Evolutionary conservation across 2,329 filamentous ascomycete genomes (phyloP), one percentile per base, ranked within the genome.

Genomic region (Fusarium guadeloupense): DNA sequence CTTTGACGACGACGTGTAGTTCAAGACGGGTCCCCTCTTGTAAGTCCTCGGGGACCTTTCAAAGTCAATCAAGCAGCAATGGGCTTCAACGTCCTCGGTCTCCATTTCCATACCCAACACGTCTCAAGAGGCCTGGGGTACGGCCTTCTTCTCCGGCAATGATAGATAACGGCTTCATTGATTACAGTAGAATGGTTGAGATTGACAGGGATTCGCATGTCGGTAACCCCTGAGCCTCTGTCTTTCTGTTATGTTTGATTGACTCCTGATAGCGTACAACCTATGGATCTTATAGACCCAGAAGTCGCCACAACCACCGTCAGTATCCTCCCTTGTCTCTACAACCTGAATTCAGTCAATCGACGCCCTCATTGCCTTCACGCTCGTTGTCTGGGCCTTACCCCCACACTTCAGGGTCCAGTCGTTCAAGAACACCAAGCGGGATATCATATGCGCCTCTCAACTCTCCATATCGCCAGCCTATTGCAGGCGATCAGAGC

Each of bases 91-190:
- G 83, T n/a, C 82, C 84, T 41, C 78, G 83, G 25, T 86, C 85
- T 19, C 84, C 85, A 1, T 86, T 83, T 57, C 83, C 83, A 19
- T 86, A 87, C 54, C 84, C 84, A 21, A 81, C 83, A 39, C 81
- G 84, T 16, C 72, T 86, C 28, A 85, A 80, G 67, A 80, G 84
- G 17, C 83, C 83, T 16, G 82, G 82, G 4, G 74, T 81, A 31
- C 76, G 80, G 35, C 77, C 82, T 38, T 73, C 78, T 23, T 85
- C 82, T 12, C 82, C 81, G 13, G 80, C 80, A 40, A 67, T 83
- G 46, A 79, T 79, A 6, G 79, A 82, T 54, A 77, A 76, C 57
- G 81, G 81, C 8, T 70, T 66, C 39, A 70, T 83, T 44, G 81
- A 83, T 66, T 82, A 82, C 67, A 80, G 76, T 58, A 79, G 77